phyloP scores from a whole-genome alignment of 2,329 filamentous ascomycete genomes.

The Aspergillus latus region DNA sequence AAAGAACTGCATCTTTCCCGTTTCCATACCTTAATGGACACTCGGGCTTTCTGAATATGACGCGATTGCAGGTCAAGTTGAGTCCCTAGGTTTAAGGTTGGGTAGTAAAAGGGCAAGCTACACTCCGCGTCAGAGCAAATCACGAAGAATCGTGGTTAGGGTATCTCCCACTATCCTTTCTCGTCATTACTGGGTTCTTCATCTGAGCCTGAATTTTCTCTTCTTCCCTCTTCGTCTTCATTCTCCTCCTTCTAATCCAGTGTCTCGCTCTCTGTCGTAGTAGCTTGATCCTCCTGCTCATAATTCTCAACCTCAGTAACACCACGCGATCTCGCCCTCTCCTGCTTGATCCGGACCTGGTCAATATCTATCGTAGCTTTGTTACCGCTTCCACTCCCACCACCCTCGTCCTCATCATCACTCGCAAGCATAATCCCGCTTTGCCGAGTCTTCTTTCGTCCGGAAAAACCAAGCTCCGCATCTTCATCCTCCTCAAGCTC shows the following conservation, averaged over 20 bases:
- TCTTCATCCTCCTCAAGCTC: slow-evolving; percentile 35
- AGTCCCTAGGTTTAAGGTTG: too few relatives aligned
- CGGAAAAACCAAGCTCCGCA: slow-evolving; percentile 16
- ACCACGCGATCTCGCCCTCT: slow-evolving; percentile 15
- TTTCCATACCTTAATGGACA: too few relatives aligned
- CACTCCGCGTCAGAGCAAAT: background rate
- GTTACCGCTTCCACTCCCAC: background rate
- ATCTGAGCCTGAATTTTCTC: background rate
- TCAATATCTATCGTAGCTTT: slow-evolving; percentile 1
- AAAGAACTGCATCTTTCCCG: background rate
- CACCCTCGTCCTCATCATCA: slow-evolving; percentile 17
- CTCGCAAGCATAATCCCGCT: slow-evolving; percentile 35
- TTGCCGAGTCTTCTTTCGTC: slow-evolving; percentile 10
- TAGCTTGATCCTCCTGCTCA: background rate
- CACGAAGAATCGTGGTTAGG: background rate
- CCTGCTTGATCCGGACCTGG: slow-evolving; percentile 21
- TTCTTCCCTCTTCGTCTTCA: background rate
- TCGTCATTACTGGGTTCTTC: background rate
- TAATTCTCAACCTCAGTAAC: background rate
- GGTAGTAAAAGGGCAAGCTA: too few relatives aligned
- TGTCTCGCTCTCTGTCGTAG: background rate
- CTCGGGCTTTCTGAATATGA: too few relatives aligned
- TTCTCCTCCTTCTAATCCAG: background rate
- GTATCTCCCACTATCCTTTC: background rate
- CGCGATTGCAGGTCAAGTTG: too few relatives aligned